Percentiles rank a stretch among this genome's conserved stretches.
Evolutionary conservation across 495 filamentous ascomycete species (phyloP).

Genomic region (Tetracladium marchalianum): DNA sequence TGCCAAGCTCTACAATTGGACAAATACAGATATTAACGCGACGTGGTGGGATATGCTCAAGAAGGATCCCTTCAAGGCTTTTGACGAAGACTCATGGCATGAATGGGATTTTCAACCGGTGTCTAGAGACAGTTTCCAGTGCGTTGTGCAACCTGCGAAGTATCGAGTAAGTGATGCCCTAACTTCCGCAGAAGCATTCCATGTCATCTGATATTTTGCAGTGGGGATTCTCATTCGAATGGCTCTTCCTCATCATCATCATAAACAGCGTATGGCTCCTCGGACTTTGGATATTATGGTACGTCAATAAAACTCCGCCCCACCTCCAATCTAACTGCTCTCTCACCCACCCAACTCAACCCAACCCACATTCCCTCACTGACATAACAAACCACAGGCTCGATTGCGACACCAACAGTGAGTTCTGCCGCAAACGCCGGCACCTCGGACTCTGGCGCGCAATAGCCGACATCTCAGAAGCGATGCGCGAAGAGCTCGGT

Average conservation of each 20-base stretch:
- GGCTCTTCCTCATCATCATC: conserved; percentile 1
- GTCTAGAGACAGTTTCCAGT: not conserved
- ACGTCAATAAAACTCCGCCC: no score
- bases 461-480: conserved; percentile 7
- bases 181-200: not conserved
- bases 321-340: no score
- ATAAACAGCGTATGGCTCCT: conserved; percentile 1
- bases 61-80: not conserved
- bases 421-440: conserved; percentile 3
- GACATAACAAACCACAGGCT: not conserved
- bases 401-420: conserved; percentile 7
- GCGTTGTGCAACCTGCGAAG: not conserved
- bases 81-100: not conserved
- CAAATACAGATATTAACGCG: no score
- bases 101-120: not conserved
- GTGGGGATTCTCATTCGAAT: conserved; percentile 11
- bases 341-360: no score
- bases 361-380: no score
- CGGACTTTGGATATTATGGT: conserved; percentile 6
- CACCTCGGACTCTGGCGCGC: conserved; percentile 2
- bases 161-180: not conserved
- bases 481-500: conserved; percentile 6
- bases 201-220: not conserved
- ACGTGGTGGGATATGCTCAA: no score
- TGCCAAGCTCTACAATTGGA: no score